These are phyloP conservation scores for Mortierella sp. DNA, from an alignment of 371 early-diverging fungal genomes.

Conservation along the genomic window DNA sequence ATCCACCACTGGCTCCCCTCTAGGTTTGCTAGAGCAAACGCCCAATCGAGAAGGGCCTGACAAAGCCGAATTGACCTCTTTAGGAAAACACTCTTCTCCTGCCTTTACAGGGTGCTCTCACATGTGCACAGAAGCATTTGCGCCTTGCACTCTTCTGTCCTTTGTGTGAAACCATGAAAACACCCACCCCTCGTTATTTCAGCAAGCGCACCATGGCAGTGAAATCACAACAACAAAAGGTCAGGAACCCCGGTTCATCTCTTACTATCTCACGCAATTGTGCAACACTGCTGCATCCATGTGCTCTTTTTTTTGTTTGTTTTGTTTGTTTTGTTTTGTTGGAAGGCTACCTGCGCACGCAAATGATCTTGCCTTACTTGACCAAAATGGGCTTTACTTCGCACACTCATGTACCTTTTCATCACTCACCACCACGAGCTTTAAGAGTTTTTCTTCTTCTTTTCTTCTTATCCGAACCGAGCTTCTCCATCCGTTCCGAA, in stretches of 20 bases:
- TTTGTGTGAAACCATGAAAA: not conserved
- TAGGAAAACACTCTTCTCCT: not conserved
- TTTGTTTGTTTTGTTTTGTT: too few species aligned
- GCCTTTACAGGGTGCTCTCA: slow-evolving; percentile 1
- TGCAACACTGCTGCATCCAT: not conserved
- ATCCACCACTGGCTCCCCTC: not conserved
- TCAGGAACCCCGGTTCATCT: not conserved
- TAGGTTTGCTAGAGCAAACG: not conserved
- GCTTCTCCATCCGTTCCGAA: not conserved
- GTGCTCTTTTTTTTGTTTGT: not conserved
- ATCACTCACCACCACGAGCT: not conserved
- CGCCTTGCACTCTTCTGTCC: not conserved
- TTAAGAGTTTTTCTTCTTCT: not conserved
- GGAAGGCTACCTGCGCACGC: not conserved
- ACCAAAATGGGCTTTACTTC: not conserved
- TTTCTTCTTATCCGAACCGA: not conserved
- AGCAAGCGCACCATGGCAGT: not conserved
- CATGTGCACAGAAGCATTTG: slow-evolving; percentile 5
- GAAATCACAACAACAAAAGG: not conserved
- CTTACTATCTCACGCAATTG: not conserved
- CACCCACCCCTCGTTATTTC: not conserved
- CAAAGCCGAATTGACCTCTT: slow-evolving; percentile 1
- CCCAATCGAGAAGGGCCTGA: not conserved
- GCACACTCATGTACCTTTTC: not conserved
- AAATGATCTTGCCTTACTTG: not conserved